phyloP scores from a whole-genome alignment of 257 asterid genomes.

The Solanum etuberosum region DNA sequence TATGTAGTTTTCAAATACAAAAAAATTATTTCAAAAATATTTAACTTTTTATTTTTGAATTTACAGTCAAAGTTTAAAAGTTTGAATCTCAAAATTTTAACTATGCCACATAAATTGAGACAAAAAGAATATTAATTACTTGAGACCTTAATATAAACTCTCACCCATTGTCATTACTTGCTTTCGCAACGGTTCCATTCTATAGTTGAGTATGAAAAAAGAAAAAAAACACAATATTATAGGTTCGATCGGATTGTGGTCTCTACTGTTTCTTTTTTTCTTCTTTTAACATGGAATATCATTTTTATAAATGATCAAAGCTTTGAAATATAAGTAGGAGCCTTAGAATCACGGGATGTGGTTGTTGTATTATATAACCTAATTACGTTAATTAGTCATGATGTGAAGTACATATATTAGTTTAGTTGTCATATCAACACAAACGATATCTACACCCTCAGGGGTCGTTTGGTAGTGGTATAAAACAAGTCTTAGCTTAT shows the following conservation, averaged over 20 bases:
- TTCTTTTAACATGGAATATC: not conserved
- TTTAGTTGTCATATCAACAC: not conserved
- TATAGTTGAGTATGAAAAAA: not conserved
- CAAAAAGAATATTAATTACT: not conserved
- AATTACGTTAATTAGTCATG: not conserved
- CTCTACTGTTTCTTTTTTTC: not conserved
- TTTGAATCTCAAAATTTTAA: not conserved
- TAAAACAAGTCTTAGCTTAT: no score
- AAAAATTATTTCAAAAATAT: no score
- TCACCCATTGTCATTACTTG: not conserved
- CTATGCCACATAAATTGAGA: not conserved
- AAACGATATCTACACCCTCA: not conserved
- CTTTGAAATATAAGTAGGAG: not conserved
- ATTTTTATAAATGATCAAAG: not conserved
- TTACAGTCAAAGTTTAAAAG: no score
- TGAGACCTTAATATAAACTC: not conserved
- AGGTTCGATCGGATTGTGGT: not conserved
- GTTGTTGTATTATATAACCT: not conserved
- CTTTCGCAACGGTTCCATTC: not conserved
- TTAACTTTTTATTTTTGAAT: no score
- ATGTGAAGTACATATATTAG: not conserved
- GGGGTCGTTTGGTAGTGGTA: no score
- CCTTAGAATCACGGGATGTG: not conserved
- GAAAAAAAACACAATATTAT: not conserved
- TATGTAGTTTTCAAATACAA: no score